Conservation (phyloP, 2,329 filamentous ascomycete genomes). For the Madurella mycetomatis region DNA sequence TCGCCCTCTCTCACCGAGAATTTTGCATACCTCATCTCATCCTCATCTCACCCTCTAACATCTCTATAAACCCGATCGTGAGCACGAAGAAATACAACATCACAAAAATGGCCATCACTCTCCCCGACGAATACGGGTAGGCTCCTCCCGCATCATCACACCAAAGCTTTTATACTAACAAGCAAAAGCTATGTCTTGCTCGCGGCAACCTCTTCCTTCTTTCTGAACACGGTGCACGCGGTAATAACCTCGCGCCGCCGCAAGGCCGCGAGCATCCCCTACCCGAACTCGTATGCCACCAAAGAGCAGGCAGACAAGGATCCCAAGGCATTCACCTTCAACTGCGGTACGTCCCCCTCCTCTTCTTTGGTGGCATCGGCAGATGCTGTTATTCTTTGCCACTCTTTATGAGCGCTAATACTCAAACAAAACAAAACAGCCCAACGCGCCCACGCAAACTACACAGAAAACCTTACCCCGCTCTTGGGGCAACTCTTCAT, state of each 20-base stretch:
- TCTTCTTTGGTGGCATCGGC: background rate
- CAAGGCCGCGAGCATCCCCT: conserved; percentile 49
- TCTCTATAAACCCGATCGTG: background rate
- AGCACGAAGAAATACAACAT: conserved; percentile 1
- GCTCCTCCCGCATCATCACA: conserved; percentile 14
- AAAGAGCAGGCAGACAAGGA: conserved; percentile 52
- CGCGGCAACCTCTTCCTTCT: conserved; percentile 52
- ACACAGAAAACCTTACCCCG: conserved; percentile 55
- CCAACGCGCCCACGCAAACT: conserved; percentile 61
- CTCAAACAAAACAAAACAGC: conserved; percentile 31
- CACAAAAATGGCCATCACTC: conserved; percentile 40
- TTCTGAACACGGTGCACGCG: conserved; percentile 53
- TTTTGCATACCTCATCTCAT: background rate
- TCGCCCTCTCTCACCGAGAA: background rate
- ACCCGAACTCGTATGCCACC: conserved; percentile 55
- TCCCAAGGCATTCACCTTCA: conserved; percentile 53
- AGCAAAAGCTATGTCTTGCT: conserved; percentile 56
- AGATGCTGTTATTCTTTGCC: background rate
- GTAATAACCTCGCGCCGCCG: conserved; percentile 46
- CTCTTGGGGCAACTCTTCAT: conserved; percentile 51
- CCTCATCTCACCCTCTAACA: background rate
- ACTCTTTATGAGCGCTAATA: too few relatives aligned
- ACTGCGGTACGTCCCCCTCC: conserved; percentile 47
- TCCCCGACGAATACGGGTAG: conserved; percentile 51
- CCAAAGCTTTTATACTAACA: conserved; percentile 3